Evolutionary conservation across 371 early-diverging fungal genomes (phyloP).

Genomic region (Mucor circinelloides): DNA sequence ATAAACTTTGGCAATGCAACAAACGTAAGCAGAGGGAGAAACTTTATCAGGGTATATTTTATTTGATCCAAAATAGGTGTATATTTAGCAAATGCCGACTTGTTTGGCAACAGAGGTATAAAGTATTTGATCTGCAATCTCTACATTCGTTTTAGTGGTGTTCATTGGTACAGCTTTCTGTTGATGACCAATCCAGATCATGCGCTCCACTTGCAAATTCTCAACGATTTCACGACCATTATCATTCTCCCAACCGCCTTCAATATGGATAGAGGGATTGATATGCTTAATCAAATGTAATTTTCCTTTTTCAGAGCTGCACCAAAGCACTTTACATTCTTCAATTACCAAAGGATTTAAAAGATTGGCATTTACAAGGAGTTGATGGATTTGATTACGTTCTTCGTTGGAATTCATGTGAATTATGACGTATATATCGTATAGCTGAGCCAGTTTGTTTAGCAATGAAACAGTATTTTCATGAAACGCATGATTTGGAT

Average conservation of each 20-base stretch:
- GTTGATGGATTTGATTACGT: constrained; percentile 30
- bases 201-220: constrained; percentile 26
- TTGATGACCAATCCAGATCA: constrained; percentile 35
- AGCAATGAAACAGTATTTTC: constrained; percentile 34
- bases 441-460: constrained; percentile 25
- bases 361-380: constrained; percentile 30
- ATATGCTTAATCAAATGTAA: constrained; percentile 43
- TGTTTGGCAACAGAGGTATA: constrained; percentile 31
- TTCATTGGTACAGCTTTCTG: constrained; percentile 19
- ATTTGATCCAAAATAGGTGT: neutral
- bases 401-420: constrained; percentile 40
- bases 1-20: neutral
- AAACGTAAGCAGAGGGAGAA: neutral
- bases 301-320: constrained; percentile 46
- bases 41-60: neutral
- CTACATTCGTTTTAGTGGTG: constrained; percentile 28
- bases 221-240: constrained; percentile 43
- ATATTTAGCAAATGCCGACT: constrained; percentile 17
- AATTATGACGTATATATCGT: constrained; percentile 46
- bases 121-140: constrained; percentile 34
- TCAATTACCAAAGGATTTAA: constrained; percentile 16
- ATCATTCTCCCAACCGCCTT: constrained; percentile 51
- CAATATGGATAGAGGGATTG: constrained; percentile 42
- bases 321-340: constrained; percentile 30
- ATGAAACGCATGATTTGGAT: constrained; percentile 50